These are phyloP conservation scores for Trichomonas tenax DNA, from an alignment of 208 protist species.

Conservation along the genomic window DNA sequence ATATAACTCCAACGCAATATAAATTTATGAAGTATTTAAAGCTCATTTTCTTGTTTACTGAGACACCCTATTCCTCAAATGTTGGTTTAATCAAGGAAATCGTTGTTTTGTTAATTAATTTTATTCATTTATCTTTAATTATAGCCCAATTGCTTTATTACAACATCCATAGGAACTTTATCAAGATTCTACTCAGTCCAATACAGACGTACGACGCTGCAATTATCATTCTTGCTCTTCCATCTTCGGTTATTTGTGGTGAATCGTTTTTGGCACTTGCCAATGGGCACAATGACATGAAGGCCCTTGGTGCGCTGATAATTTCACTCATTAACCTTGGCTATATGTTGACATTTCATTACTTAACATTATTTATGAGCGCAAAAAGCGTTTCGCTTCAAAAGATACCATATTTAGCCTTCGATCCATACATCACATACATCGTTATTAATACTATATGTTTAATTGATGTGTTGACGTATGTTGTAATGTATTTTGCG, in stretches of 20 bases:
- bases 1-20: neutral
- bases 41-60: neutral
- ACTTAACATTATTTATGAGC: neutral
- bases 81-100: neutral
- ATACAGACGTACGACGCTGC: neutral
- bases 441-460: neutral
- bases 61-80: neutral
- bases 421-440: neutral
- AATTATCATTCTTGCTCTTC: neutral
- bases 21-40: neutral
- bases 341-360: neutral
- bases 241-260: neutral
- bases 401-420: neutral
- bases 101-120: neutral
- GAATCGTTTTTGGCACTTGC: neutral
- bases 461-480: neutral
- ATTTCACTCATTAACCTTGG: neutral
- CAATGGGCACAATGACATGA: neutral
- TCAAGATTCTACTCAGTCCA: neutral
- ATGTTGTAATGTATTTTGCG: neutral
- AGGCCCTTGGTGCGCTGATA: neutral
- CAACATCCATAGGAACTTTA: neutral
- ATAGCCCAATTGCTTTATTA: neutral
- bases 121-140: neutral
- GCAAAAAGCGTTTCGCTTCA: neutral